A percentile compares a stretch with the other conserved stretches of the same genome.
These are phyloP conservation scores for Proteromonas lacertae DNA, from an alignment of 352 stramenopile species.

Conservation along the genomic window DNA sequence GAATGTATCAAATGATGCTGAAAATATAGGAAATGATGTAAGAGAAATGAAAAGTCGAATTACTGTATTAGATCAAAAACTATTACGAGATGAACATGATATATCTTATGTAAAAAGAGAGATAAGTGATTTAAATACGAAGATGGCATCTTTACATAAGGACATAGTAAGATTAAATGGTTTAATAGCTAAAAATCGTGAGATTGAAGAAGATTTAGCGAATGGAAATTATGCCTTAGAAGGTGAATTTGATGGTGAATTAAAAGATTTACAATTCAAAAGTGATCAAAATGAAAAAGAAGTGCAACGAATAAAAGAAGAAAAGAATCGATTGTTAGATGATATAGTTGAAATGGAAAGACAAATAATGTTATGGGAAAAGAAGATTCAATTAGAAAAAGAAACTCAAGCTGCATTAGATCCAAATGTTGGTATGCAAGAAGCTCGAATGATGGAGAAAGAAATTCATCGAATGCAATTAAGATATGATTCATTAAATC, in stretches of 20 bases:
- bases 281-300: conserved; percentile 27
- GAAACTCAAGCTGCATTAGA: conserved; percentile 65
- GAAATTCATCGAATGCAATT: conserved; percentile 76
- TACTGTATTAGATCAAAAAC: conserved; percentile 48
- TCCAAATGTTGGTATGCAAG: conserved; percentile 43
- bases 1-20: conserved; percentile 33
- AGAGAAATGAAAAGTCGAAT: conserved; percentile 46
- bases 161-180: conserved; percentile 63
- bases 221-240: conserved; percentile 48
- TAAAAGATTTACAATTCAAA: conserved; percentile 46
- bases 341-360: conserved; percentile 53
- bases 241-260: conserved; percentile 45
- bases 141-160: conserved; percentile 22
- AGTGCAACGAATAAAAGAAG: conserved; percentile 34
- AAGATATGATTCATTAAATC: conserved; percentile 41
- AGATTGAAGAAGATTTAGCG: conserved; percentile 25
- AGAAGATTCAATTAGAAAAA: conserved; percentile 78
- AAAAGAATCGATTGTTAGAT: conserved; percentile 20
- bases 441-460: conserved; percentile 59
- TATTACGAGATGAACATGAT: conserved; percentile 15
- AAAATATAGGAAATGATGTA: conserved; percentile 41
- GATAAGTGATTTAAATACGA: background rate
- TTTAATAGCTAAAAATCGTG: conserved; percentile 43
- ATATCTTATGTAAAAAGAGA: background rate
- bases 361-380: conserved; percentile 68